phyloP scores from a whole-genome alignment of 306 rosid species.

The Hippophae gyantsensis region DNA sequence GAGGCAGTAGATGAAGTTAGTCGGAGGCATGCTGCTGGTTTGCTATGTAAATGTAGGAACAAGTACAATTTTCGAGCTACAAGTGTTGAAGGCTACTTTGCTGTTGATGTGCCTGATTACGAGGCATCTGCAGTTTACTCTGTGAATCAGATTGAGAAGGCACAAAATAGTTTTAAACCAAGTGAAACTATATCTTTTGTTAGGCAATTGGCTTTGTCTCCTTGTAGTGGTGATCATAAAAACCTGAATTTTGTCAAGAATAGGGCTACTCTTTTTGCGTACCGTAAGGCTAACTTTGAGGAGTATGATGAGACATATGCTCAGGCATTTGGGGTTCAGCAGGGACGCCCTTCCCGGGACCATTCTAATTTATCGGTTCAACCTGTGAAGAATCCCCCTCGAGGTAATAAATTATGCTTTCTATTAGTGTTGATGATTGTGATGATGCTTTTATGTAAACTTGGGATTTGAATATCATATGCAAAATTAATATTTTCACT shows the following conservation, averaged over 20 bases:
- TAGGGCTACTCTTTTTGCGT: slow-evolving; percentile 50
- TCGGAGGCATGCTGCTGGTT: slow-evolving; percentile 60
- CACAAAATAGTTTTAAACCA: slow-evolving; percentile 51
- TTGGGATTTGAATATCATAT: no score
- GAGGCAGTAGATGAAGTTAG: slow-evolving; percentile 87
- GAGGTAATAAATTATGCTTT: slow-evolving; percentile 47
- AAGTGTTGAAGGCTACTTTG: slow-evolving; percentile 50
- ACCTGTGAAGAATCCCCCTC: slow-evolving; percentile 39
- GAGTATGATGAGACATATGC: slow-evolving; percentile 93
- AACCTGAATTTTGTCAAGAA: slow-evolving; percentile 46
- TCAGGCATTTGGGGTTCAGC: slow-evolving; percentile 74
- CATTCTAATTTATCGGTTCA: slow-evolving; percentile 25
- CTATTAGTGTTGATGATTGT: slow-evolving; percentile 8
- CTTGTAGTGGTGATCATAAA: slow-evolving; percentile 33
- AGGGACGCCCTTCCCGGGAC: slow-evolving; percentile 36
- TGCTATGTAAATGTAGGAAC: slow-evolving; percentile 71
- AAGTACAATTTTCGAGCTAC: slow-evolving; percentile 42
- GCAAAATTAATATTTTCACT: no score
- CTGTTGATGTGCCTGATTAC: slow-evolving; percentile 70
- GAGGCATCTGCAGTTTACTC: slow-evolving; percentile 78
- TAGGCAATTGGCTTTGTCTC: slow-evolving; percentile 60
- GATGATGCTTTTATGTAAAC: not conserved
- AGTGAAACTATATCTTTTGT: slow-evolving; percentile 51
- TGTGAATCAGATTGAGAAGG: slow-evolving; percentile 43
- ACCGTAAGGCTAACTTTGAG: slow-evolving; percentile 65